Evolutionary conservation across 192 early-diverging fungal species (phyloP), one percentile per base, ranked within the genome.

Genomic region (Mortierella claussenii): DNA sequence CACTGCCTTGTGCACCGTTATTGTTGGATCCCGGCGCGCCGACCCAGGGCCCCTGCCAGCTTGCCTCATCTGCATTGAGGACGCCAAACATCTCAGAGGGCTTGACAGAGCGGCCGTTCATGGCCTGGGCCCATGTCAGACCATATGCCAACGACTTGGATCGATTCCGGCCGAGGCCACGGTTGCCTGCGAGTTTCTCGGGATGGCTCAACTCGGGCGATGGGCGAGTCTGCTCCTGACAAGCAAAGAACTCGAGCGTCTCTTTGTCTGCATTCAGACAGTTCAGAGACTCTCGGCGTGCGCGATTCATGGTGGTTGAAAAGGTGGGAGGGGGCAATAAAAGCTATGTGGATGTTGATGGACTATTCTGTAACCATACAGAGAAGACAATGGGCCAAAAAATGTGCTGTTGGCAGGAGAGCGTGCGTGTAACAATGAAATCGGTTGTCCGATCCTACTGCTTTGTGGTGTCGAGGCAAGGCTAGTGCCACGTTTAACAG

Each of bases 251-350:
- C n/a, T 66, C 64, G 36, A 76, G 73, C 1, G 73, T 55, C 36
- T 67, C 73, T 34, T 76, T 76, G 59, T 76, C 73, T 55, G 73
- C 73, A 43, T 76, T 76, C 11, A 76, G 45, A 31, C 73, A 76
- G 59, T 76, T 76, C 44, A 76, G 73, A 2, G 73, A 76, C 51
- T 76, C 73, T 46, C 73, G 63, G 34, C 73, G 73, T 17, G 73
- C 73, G 34, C 73, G 64, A 43, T 76, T 76, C 73, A 76, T 76
- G 55, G 21, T 34, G 17, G 43, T 20, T 2, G 47, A 31, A 31
- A 5, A 49, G 45, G 26, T 3, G 26, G n/a, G 37, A 17, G 24
- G 54, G 9, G 21, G 6, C 54, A 55, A 21, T 23, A 56, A 40
- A 20, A 24, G 27, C 13, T 44, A 47, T 28, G 23, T 10, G 6